Percentiles rank a stretch among this genome's conserved stretches.
Evolutionary conservation across 441 rosid genomes (phyloP).

Genomic region (Syzygium malaccense): DNA sequence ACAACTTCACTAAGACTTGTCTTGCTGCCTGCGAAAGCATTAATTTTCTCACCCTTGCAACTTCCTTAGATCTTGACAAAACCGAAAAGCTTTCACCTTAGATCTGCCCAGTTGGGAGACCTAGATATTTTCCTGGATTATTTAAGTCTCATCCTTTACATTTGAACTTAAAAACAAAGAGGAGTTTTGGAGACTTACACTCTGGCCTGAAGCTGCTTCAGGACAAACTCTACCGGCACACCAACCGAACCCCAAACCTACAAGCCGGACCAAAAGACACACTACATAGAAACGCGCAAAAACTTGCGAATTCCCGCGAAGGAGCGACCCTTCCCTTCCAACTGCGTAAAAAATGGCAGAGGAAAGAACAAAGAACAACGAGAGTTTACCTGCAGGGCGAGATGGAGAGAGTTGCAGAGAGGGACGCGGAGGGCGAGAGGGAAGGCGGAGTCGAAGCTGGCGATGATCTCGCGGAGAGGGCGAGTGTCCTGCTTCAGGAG

Average conservation of each 20-base stretch:
- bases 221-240: no score
- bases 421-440: slow-evolving; percentile 29
- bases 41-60: not conserved
- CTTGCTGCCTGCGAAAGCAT: not conserved
- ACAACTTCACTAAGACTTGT: not conserved
- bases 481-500: slow-evolving; percentile 52
- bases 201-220: not conserved
- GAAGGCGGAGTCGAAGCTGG: slow-evolving; percentile 61
- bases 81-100: not conserved
- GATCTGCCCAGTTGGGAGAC: not conserved
- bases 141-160: not conserved
- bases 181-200: not conserved
- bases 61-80: not conserved
- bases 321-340: no score
- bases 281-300: no score
- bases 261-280: no score
- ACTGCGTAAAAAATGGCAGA: no score
- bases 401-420: slow-evolving; percentile 50
- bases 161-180: not conserved
- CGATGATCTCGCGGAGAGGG: slow-evolving; percentile 41
- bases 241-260: no score
- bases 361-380: not conserved
- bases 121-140: not conserved
- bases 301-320: no score
- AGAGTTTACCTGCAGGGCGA: slow-evolving; percentile 46